Evolutionary conservation across 2,329 filamentous ascomycete species (phyloP).

Genomic region (Claviceps sp.): DNA sequence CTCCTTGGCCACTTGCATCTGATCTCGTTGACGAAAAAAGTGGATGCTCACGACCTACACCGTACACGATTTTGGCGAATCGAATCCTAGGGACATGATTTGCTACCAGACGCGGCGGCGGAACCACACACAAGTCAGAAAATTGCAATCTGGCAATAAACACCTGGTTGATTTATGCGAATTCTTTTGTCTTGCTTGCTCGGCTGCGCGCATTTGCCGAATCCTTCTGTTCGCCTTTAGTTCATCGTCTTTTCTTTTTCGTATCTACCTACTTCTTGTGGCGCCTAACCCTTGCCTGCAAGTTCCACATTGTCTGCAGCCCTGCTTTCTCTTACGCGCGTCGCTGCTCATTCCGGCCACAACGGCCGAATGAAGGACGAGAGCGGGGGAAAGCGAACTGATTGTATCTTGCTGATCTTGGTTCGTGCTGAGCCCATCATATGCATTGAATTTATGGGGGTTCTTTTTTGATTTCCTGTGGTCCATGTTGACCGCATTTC

Average conservation of each 20-base stretch:
- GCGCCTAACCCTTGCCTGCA: too few relatives aligned
- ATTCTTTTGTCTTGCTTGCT: background rate
- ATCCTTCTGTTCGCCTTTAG: background rate
- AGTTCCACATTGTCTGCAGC: too few relatives aligned
- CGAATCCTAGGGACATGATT: background rate
- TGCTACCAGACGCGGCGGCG: conserved; percentile 3
- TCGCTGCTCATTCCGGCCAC: too few relatives aligned
- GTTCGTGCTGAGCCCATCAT: too few relatives aligned
- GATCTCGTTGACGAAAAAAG: conserved; percentile 11
- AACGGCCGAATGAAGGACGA: too few relatives aligned
- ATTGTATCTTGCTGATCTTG: too few relatives aligned
- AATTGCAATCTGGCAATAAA: conserved; percentile 11
- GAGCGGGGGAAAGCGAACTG: too few relatives aligned
- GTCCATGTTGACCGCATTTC: conserved; percentile 8
- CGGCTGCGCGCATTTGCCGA: background rate
- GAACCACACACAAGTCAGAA: conserved; percentile 5
- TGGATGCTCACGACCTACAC: conserved; percentile 1
- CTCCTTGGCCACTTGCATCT: conserved; percentile 1
- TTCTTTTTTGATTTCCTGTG: background rate
- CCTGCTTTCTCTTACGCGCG: too few relatives aligned
- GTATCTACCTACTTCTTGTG: background rate
- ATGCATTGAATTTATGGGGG: too few relatives aligned
- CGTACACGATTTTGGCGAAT: conserved; percentile 1
- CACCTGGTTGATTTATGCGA: conserved; percentile 1
- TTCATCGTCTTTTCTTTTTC: background rate